Conservation (phyloP, 129 eudicot species). For the Centella asiatica region DNA sequence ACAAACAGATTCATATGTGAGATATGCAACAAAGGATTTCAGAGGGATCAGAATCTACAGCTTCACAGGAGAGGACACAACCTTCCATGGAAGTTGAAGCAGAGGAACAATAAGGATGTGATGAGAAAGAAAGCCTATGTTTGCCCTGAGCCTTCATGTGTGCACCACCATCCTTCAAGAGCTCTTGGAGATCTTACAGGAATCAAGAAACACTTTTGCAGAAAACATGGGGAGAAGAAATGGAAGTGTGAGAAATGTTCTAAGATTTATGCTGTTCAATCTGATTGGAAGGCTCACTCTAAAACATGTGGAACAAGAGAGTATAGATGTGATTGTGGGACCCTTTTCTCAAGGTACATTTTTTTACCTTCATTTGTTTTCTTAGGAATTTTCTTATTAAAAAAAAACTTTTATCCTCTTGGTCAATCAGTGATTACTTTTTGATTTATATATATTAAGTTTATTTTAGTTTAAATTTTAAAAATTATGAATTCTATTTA, state of each 20-base stretch:
- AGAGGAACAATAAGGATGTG: conserved; percentile 54
- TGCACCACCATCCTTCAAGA: conserved; percentile 85
- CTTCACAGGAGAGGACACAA: conserved; percentile 96
- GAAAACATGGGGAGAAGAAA: conserved; percentile 93
- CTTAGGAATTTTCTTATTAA: background rate
- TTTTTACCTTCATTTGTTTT: background rate
- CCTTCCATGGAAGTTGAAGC: conserved; percentile 89
- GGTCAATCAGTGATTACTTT: background rate
- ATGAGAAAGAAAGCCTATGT: conserved; percentile 72
- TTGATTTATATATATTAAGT: background rate
- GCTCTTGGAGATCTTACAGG: conserved; percentile 95
- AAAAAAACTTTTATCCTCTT: background rate
- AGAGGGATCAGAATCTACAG: conserved; percentile 84
- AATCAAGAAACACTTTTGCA: conserved; percentile 82
- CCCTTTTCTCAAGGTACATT: conserved; percentile 79
- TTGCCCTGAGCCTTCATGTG: conserved; percentile 77
- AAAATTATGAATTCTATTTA: too few species aligned
- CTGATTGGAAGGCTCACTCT: conserved; percentile 96
- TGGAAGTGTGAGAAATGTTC: conserved; percentile 93
- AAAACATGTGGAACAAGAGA: conserved; percentile 93
- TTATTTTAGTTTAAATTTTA: too few species aligned
- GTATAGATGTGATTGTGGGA: conserved; percentile 95
- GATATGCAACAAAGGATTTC: conserved; percentile 98
- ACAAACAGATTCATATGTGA: conserved; percentile 92
- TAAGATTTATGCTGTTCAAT: conserved; percentile 89